Evolutionary conservation across 2,329 filamentous ascomycete genomes (phyloP), one percentile per base, ranked within the genome.

Genomic region (Lomentospora prolificans): DNA sequence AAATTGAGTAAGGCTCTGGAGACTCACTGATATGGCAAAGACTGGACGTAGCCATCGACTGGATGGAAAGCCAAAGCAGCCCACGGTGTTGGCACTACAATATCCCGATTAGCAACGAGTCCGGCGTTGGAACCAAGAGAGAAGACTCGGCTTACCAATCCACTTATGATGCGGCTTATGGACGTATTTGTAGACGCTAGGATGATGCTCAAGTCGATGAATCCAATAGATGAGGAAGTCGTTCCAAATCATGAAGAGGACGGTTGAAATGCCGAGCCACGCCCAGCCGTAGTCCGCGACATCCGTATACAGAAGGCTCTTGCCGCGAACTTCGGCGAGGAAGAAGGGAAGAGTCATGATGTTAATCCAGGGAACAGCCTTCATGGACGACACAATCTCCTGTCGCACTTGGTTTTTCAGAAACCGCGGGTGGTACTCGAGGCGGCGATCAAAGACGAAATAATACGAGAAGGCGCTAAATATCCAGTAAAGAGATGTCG

Each of bases 401-500:
- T 68, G 71, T 53, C 66, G 66, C 55, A 75, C 64, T 60, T 76
- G 74, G 65, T 75, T 75, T 67, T 74, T 69, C 55, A 76, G 66
- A 64, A 75, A 76, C 57, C 72, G 70, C 19, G 74, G 74, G 61
- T 76, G 74, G 59, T 76, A 63, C 62, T 74, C 71, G 53, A 74
- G 66, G 10, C 72, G 70, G 14, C 69, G 66, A 62, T 76, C 74
- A 58, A 75, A 76, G 56, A 91, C 73, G 70, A 89, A 82, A 69
- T 85, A 70, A 71, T 90, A 91, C 31, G 86, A 90, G 12, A 89
- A 72, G 36, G 81, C 76, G 24, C 86, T 83, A 66, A 82, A 87
- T 60, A 84, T 61, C 66, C 86, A 87, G 75, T 90, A 90, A 55
- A 67, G 62, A 9, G 55, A 53, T 12, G 68, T 64, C 55, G 70